phyloP scores from a whole-genome alignment of 2,329 filamentous ascomycete species.

The Fusarium sp. region DNA sequence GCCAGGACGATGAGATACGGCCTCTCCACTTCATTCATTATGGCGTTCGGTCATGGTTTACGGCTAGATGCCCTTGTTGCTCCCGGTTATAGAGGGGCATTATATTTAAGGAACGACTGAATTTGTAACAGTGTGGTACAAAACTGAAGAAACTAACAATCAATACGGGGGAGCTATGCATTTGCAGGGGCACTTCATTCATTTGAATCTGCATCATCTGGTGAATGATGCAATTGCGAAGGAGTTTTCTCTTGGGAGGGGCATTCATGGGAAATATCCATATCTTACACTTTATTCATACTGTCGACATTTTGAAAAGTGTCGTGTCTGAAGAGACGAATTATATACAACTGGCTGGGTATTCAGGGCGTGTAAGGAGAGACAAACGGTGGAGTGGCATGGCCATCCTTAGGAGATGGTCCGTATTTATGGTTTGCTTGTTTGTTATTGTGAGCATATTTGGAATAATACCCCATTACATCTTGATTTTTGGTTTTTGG shows the following conservation, averaged over 20 bases:
- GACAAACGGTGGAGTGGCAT: conserved; percentile 10
- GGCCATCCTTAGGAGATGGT: conserved; percentile 29
- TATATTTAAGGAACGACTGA: conserved; percentile 33
- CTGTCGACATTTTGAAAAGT: conserved; percentile 25
- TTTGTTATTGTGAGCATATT: conserved; percentile 46
- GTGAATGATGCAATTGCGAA: conserved; percentile 24
- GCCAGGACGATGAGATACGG: conserved; percentile 43
- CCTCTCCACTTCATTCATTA: conserved; percentile 42
- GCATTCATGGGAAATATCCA: conserved; percentile 32
- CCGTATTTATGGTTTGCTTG: conserved; percentile 42
- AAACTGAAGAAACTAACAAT: conserved; percentile 23
- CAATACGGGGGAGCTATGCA: conserved; percentile 32
- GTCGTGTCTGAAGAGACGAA: conserved; percentile 29
- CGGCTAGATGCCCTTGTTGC: conserved; percentile 40
- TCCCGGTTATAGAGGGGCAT: conserved; percentile 34
- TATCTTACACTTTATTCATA: conserved; percentile 32
- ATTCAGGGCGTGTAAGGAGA: conserved; percentile 21
- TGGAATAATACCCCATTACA: conserved; percentile 49
- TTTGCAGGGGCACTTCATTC: conserved; percentile 39
- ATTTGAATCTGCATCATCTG: conserved; percentile 24
- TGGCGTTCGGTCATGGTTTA: conserved; percentile 44
- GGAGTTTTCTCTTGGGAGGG: conserved; percentile 33
- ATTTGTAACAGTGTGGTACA: conserved; percentile 37
- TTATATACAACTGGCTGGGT: conserved; percentile 32
- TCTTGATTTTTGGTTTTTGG: neutral